These are phyloP conservation scores for Fraxinus nigra DNA, from an alignment of 305 asterid genomes.

Conservation along the genomic window DNA sequence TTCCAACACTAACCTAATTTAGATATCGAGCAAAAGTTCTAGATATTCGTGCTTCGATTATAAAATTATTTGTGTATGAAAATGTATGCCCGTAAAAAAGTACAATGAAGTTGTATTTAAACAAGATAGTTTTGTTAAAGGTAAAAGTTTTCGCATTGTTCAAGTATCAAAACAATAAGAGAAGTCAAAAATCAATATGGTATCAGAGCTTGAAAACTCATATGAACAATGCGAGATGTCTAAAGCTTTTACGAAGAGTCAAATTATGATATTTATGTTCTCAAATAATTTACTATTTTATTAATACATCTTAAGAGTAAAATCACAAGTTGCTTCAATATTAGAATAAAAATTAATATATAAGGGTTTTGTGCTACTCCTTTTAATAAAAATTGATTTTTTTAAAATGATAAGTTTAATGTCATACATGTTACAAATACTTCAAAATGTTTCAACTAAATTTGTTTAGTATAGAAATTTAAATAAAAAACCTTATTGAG, in stretches of 20 bases:
- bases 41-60: neutral
- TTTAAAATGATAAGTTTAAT: no score
- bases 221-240: neutral
- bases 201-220: neutral
- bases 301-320: neutral
- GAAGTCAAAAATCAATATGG: neutral
- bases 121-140: neutral
- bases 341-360: neutral
- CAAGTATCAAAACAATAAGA: neutral
- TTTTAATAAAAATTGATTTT: neutral
- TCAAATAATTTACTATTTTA: neutral
- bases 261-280: neutral
- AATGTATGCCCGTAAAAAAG: no score
- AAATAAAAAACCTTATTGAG: neutral
- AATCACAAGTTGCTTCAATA: neutral
- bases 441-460: neutral
- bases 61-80: neutral
- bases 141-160: neutral
- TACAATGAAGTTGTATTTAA: neutral
- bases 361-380: neutral
- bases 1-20: neutral
- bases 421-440: neutral
- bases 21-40: neutral
- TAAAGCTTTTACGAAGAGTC: neutral
- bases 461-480: neutral